Evolutionary conservation across 2,329 filamentous ascomycete species (phyloP).

Genomic region (Hypoxylon rubiginosum): DNA sequence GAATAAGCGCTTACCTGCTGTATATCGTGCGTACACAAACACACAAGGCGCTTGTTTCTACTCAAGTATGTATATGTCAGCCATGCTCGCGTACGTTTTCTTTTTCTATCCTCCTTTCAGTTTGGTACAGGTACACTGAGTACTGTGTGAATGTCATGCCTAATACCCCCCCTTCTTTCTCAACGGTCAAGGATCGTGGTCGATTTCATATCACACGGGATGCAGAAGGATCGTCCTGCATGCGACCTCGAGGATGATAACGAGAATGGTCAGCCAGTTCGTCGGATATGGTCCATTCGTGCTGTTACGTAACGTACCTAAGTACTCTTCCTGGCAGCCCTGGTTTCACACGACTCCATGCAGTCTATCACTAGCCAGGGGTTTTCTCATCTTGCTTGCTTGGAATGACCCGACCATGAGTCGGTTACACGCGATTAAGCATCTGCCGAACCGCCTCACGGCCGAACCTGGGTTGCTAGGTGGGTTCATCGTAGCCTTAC

Average conservation of each 20-base stretch:
- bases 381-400: background rate
- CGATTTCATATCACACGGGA: background rate
- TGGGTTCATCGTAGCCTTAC: background rate
- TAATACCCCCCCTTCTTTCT: no score
- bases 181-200: background rate
- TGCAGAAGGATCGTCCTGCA: background rate
- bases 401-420: background rate
- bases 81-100: background rate
- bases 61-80: constrained; percentile 5
- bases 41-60: constrained; percentile 20
- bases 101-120: background rate
- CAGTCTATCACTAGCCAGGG: no score
- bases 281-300: no score
- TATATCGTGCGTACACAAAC: background rate
- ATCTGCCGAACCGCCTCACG: constrained; percentile 5
- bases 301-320: background rate
- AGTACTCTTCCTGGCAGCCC: no score
- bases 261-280: background rate
- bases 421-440: background rate
- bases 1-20: constrained; percentile 3
- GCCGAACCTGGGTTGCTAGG: background rate
- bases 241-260: background rate
- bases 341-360: no score
- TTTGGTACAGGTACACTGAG: background rate
- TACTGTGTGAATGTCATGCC: background rate